Evolutionary conservation across 306 rosid species (phyloP).

Genomic region (Gastrolobium villosum): DNA sequence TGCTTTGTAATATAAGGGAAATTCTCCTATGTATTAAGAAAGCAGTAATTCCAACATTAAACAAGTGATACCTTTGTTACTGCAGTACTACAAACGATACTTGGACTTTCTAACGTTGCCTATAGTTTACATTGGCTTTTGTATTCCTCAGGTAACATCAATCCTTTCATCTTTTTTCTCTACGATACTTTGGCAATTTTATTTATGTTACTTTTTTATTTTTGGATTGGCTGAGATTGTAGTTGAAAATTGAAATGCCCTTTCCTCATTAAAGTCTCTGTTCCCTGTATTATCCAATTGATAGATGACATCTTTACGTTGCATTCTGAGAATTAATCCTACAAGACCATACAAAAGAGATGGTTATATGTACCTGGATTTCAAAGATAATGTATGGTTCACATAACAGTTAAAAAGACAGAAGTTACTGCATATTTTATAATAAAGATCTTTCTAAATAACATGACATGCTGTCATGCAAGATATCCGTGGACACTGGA

Average conservation of each 20-base stretch:
- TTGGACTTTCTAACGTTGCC: conserved; percentile 75
- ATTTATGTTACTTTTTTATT: too few relatives aligned
- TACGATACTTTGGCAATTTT: background rate
- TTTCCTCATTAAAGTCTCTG: background rate
- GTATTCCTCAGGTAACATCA: conserved; percentile 86
- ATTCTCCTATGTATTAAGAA: conserved; percentile 35
- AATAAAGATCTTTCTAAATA: conserved; percentile 27
- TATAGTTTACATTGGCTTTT: conserved; percentile 55
- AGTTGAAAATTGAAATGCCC: background rate
- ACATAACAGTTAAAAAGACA: background rate
- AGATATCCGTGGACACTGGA: conserved; percentile 29
- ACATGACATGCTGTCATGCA: conserved; percentile 1
- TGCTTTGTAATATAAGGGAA: conserved; percentile 7
- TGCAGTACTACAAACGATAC: conserved; percentile 80
- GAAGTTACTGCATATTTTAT: conserved; percentile 32
- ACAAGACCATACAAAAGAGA: conserved; percentile 16
- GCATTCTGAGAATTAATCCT: conserved; percentile 21
- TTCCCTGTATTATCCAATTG: background rate
- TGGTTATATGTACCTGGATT: background rate
- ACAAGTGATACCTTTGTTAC: conserved; percentile 44
- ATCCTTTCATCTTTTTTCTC: conserved; percentile 27
- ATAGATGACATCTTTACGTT: conserved; percentile 27
- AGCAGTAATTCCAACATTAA: conserved; percentile 21
- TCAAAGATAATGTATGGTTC: background rate
- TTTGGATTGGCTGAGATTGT: conserved; percentile 19